Percentiles rank a stretch among this genome's conserved stretches.
Evolutionary conservation across 768 basidiomycete genomes (phyloP).

Genomic region (Pulveroboletus sp.): DNA sequence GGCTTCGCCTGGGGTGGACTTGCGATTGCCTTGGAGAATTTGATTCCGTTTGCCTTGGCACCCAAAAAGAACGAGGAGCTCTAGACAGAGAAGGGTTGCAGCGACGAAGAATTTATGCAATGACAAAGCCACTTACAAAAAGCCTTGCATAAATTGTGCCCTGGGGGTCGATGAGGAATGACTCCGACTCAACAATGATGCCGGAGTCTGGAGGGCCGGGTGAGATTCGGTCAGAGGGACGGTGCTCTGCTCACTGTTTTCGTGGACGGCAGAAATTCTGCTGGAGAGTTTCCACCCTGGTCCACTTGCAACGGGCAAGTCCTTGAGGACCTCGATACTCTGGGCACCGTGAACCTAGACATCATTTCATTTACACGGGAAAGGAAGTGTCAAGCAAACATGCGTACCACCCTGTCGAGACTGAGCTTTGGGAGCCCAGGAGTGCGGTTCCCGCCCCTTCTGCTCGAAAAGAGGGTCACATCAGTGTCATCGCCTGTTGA

Average conservation of each 20-base stretch:
- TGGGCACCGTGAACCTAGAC: conserved; percentile 73
- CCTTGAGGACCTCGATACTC: conserved; percentile 73
- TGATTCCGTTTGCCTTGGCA: conserved; percentile 57
- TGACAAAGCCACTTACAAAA: conserved; percentile 41
- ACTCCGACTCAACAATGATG: conserved; percentile 66
- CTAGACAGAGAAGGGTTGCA: conserved; percentile 27
- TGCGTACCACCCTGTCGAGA: conserved; percentile 62
- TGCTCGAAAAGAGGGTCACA: conserved; percentile 63
- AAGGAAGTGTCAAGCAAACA: background rate
- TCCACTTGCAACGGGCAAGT: conserved; percentile 72
- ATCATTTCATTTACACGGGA: background rate
- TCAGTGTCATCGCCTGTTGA: conserved; percentile 53
- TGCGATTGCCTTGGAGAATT: conserved; percentile 59
- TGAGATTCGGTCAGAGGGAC: background rate
- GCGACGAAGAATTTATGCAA: background rate
- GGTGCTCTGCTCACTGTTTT: conserved; percentile 62
- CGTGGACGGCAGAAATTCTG: conserved; percentile 64
- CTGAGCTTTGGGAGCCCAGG: conserved; percentile 71
- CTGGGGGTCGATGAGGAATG: conserved; percentile 55
- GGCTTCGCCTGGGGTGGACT: conserved; percentile 57
- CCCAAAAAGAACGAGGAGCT: conserved; percentile 68
- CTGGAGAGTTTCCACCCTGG: conserved; percentile 73
- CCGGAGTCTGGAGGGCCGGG: conserved; percentile 53
- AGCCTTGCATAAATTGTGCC: conserved; percentile 60
- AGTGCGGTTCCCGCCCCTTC: conserved; percentile 34